These are phyloP conservation scores for Phytopythium vexans DNA, from an alignment of 352 stramenopile species.

Conservation along the genomic window DNA sequence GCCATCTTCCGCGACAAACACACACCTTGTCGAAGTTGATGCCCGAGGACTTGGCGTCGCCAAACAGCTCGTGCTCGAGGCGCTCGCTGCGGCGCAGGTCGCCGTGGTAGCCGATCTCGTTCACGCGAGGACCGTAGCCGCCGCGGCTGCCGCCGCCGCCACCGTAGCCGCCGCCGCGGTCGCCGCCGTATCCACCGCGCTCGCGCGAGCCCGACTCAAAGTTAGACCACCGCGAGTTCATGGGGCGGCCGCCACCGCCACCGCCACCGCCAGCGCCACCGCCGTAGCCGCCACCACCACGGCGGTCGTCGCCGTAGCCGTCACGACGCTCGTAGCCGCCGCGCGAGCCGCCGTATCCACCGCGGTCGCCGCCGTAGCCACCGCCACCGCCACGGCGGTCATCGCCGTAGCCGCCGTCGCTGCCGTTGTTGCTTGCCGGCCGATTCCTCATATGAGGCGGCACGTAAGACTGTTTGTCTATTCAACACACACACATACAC, in stretches of 20 bases:
- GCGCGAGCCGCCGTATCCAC: conserved; percentile 17
- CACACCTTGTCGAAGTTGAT: conserved; percentile 97
- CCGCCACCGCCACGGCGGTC: conserved; percentile 26
- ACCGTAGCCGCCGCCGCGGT: conserved; percentile 17
- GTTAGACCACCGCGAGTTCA: conserved; percentile 50
- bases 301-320: conserved; percentile 30
- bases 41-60: conserved; percentile 90
- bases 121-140: conserved; percentile 66
- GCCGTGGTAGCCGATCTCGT: conserved; percentile 97
- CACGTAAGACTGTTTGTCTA: conserved; percentile 76
- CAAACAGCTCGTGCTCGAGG: conserved; percentile 92
- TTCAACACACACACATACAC: conserved; percentile 1
- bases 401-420: conserved; percentile 20
- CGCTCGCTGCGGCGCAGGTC: conserved; percentile 90
- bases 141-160: conserved; percentile 16
- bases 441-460: conserved; percentile 65
- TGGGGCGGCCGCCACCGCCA: conserved; percentile 20
- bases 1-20: not conserved
- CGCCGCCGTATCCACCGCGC: conserved; percentile 24
- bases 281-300: conserved; percentile 26
- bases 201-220: conserved; percentile 50
- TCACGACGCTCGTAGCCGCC: conserved; percentile 17
- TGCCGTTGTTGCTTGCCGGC: conserved; percentile 4
- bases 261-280: conserved; percentile 32
- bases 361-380: conserved; percentile 20